These are phyloP conservation scores for Nitzschia palea DNA, from an alignment of 108 stramenopile species.

Conservation along the genomic window DNA sequence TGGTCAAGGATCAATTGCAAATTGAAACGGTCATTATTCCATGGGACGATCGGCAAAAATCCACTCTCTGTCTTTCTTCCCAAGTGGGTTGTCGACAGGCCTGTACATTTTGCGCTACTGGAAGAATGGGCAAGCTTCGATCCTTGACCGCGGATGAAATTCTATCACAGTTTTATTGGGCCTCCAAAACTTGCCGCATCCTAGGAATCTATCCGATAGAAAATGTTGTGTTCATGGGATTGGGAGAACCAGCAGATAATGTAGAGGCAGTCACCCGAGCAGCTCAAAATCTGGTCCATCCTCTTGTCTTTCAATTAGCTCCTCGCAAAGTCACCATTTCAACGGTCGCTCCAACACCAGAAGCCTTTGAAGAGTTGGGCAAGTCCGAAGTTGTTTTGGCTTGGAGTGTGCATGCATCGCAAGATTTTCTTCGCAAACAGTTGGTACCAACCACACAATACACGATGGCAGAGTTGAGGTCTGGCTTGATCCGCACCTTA, in stretches of 20 bases:
- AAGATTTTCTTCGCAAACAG: conserved; percentile 64
- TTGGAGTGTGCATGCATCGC: conserved; percentile 79
- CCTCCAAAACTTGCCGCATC: conserved; percentile 51
- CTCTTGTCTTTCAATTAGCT: conserved; percentile 49
- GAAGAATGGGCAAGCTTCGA: conserved; percentile 78
- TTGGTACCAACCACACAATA: conserved; percentile 81
- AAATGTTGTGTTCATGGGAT: conserved; percentile 87
- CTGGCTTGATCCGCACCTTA: conserved; percentile 58
- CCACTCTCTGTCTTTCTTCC: conserved; percentile 76
- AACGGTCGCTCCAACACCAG: conserved; percentile 78
- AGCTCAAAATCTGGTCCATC: conserved; percentile 49
- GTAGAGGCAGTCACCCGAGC: conserved; percentile 46
- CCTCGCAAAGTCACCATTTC: conserved; percentile 74
- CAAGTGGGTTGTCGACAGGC: conserved; percentile 90
- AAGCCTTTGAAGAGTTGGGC: conserved; percentile 40
- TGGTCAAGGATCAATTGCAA: conserved; percentile 31
- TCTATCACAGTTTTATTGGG: conserved; percentile 66
- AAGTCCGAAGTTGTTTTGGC: conserved; percentile 56
- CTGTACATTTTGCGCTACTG: conserved; percentile 88
- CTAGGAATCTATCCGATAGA: conserved; percentile 42
- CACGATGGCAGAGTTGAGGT: conserved; percentile 68
- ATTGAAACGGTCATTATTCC: conserved; percentile 69
- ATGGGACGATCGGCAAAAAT: conserved; percentile 48
- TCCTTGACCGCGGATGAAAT: conserved; percentile 73
- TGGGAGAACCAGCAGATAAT: conserved; percentile 88